Base-by-base conservation (phyloP, 257 asterid species). In the Phtheirospermum japonicum region DNA sequence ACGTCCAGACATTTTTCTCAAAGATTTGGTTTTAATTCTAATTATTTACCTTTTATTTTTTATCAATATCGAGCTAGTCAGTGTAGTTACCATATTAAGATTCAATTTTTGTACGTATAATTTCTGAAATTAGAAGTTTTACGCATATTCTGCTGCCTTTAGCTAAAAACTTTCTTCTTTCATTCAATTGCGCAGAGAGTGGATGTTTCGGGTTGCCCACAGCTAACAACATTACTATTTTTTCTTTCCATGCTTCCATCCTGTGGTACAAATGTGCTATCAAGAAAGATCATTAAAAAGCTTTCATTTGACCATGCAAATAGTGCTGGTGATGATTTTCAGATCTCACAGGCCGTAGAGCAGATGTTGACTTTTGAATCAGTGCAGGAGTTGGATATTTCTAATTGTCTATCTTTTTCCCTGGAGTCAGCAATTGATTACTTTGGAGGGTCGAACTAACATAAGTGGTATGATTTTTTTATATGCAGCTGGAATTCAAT, bases 161-260 rank as follows among this genome's bases (percentile, higher is more conserved):
- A 48, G 49, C 68, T 34, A 18, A 69, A 63, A 63, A 45, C 73
- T 69, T 42, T 77, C 67, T 9, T 46, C 36, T 60, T 26, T 42
- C 39, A 37, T 71, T 55, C 61, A 64, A 66, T 66, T 56, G 43
- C 69, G 73, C 91, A 90, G 97, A 83, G 72, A 71, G 57, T 87
- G 78, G 97, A 90, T 70, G 79, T 87, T 63, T 84, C 96, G 9
- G 73, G 89, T 66, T 85, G 90, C 82, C 96, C 95, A 5, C 95
- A 88, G 72, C 70, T 85, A 36, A 80, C 79, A 17, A 68, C 73
- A 10, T 63, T 66, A 36, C 45, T 85, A 71, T 83, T 87, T 64
- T 81, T 90, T 65, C 75, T 78, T 32, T 77, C 87, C 56, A 23
- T 83, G 77, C 81, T 74, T 68, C 88, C 94, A 10, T 65, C 82